phyloP scores from a whole-genome alignment of 1,284 basidiomycete species.

The Cerrena zonata region DNA sequence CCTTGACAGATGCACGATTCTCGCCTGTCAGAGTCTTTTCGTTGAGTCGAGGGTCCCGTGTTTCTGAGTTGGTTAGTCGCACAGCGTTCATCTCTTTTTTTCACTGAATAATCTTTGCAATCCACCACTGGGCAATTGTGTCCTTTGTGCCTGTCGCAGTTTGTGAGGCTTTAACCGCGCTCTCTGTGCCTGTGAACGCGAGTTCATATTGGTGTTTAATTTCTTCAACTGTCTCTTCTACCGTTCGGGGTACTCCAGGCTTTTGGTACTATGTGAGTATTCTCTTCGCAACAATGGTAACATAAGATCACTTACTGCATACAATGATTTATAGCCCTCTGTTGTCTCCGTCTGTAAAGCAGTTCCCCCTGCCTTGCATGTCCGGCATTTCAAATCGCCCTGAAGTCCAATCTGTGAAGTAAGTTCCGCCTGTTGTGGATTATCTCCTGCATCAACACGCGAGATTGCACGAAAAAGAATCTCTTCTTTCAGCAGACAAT shows the following conservation, averaged over 20 bases:
- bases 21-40: conserved; percentile 9
- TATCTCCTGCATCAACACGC: conserved; percentile 33
- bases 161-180: conserved; percentile 15
- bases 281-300: background rate
- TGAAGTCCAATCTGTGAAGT: conserved; percentile 34
- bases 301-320: conserved; percentile 14
- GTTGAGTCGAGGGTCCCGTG: conserved; percentile 8
- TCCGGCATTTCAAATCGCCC: conserved; percentile 34
- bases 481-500: conserved; percentile 20
- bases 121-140: conserved; percentile 29
- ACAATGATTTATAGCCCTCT: conserved; percentile 26
- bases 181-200: conserved; percentile 17
- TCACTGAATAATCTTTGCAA: conserved; percentile 21
- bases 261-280: background rate
- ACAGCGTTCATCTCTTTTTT: conserved; percentile 16
- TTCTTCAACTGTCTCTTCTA: conserved; percentile 14
- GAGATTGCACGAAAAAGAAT: conserved; percentile 28
- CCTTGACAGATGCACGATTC: conserved; percentile 14
- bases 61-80: conserved; percentile 4
- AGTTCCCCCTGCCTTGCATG: conserved; percentile 21
- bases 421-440: conserved; percentile 40
- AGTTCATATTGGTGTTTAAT: conserved; percentile 21
- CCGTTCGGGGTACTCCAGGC: conserved; percentile 13
- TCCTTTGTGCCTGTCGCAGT: conserved; percentile 33
- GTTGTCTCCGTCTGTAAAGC: conserved; percentile 20